Evolutionary conservation across 2,329 filamentous ascomycete genomes (phyloP), one percentile per base, ranked within the genome.

Genomic region (Tolypocladium tropicale): DNA sequence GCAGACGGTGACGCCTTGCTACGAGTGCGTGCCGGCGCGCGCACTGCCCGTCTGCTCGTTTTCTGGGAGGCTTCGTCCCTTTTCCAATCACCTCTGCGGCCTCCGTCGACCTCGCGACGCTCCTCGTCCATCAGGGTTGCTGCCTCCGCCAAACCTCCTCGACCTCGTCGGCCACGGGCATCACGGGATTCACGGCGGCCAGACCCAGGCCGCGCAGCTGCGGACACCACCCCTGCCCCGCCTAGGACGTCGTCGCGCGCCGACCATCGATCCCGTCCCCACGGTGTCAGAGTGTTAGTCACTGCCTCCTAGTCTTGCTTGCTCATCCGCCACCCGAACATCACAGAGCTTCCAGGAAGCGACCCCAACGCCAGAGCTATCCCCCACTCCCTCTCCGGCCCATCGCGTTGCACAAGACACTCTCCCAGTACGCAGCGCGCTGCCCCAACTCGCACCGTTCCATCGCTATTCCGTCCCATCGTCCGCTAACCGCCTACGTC

Each of bases 401-500:
- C 37, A 10, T 28, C 16, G 34, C 28, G 51, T 41, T 23, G 51
- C 51, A 41, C 51, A 30, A 28, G 30, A 16, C 52, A 16, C 25
- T 9, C 25, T n/a, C n/a, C n/a, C n/a, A n/a, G n/a, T n/a, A 25
- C 52, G 28, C 23, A 18, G 34, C 37, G 11, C 25, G 28, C 52
- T 10, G 18, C 37, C 18, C 52, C 9, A 25, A 25, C 30, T 32
- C 52, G n/a, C 28, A 25, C 25, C 28, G 18, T 32, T 14, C 37
- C 39, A n/a, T 53, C 23, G 52, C 52, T 3, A 34, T 16, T 52
- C 18, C 46, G 34, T 54, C 30, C 51, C 23, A 28, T 52, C 4
- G 43, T n/a, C 41, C 48, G 56, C 61, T 62, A 56, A 62, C 57
- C 46, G 32, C 34, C 55, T 60, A 50, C 60, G 56, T 60, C 58